phyloP scores from a whole-genome alignment of 2,329 filamentous ascomycete genomes.

The Diaporthe citrichinensis region DNA sequence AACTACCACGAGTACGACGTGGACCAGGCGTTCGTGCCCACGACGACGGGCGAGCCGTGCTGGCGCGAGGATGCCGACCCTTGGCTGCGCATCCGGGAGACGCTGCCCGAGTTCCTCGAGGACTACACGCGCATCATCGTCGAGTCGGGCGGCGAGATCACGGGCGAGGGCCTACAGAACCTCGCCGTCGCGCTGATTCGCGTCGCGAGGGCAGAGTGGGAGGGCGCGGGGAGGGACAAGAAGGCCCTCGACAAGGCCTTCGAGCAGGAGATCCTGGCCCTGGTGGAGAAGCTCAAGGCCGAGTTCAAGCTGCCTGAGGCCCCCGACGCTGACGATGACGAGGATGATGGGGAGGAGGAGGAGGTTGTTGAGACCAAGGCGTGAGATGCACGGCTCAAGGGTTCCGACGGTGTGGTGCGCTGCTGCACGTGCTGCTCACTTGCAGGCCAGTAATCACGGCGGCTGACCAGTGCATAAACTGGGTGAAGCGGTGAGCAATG shows the following conservation, averaged over 20 bases:
- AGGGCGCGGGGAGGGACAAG: constrained; percentile 41
- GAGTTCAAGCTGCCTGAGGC: constrained; percentile 39
- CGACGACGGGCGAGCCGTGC: constrained; percentile 12
- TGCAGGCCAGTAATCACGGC: background rate
- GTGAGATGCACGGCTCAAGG: background rate
- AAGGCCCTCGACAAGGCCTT: constrained; percentile 37
- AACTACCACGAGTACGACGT: constrained; percentile 41
- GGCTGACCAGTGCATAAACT: background rate
- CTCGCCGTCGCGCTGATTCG: constrained; percentile 40
- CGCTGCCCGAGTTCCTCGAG: constrained; percentile 42
- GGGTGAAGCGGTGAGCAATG: background rate
- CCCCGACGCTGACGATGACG: constrained; percentile 30
- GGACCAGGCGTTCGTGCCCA: constrained; percentile 38
- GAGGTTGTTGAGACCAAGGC: constrained; percentile 15
- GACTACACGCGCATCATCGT: constrained; percentile 36
- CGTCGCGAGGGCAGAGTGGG: constrained; percentile 41
- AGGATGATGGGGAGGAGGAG: constrained; percentile 18
- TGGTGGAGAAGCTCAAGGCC: constrained; percentile 37
- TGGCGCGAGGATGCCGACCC: constrained; percentile 41
- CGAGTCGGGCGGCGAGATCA: constrained; percentile 36
- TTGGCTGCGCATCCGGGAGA: constrained; percentile 42
- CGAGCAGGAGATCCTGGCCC: constrained; percentile 21
- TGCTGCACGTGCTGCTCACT: background rate
- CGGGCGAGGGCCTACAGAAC: constrained; percentile 40
- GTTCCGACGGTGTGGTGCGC: background rate